phyloP scores from a whole-genome alignment of 1,284 basidiomycete genomes.

The Ceratobasidium sp. region DNA sequence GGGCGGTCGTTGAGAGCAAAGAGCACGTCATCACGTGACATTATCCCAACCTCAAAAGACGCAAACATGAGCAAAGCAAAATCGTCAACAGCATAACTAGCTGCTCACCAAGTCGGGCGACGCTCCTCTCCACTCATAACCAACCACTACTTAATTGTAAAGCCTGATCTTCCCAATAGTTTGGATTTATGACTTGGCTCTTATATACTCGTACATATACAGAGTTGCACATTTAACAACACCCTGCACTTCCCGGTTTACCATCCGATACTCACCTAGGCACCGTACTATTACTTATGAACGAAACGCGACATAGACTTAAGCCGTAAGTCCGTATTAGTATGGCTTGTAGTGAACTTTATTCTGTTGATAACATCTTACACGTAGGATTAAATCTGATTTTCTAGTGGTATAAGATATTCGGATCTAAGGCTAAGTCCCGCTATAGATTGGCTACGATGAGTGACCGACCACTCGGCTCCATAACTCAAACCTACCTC shows the following conservation, averaged over 20 bases:
- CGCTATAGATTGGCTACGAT: constrained; percentile 60
- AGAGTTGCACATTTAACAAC: no score
- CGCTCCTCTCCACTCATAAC: no score
- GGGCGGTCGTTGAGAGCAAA: background rate
- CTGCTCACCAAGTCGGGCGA: no score
- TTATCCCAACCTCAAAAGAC: background rate
- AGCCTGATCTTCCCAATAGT: no score
- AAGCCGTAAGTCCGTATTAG: constrained; percentile 62
- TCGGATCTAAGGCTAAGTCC: constrained; percentile 63
- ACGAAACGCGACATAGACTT: no score
- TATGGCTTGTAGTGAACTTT: constrained; percentile 54
- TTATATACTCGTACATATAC: no score
- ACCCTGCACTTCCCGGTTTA: no score
- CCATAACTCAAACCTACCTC: constrained; percentile 29
- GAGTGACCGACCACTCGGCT: constrained; percentile 65
- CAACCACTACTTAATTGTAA: no score
- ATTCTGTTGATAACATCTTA: constrained; percentile 77
- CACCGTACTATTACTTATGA: no score
- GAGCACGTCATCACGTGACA: background rate
- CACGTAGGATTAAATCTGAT: constrained; percentile 70
- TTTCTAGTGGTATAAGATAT: constrained; percentile 66
- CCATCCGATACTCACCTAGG: no score
- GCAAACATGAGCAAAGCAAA: background rate
- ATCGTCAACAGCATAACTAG: no score
- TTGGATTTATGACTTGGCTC: no score